phyloP scores from a whole-genome alignment of 495 filamentous ascomycete genomes.

The Neurospora sp. region DNA sequence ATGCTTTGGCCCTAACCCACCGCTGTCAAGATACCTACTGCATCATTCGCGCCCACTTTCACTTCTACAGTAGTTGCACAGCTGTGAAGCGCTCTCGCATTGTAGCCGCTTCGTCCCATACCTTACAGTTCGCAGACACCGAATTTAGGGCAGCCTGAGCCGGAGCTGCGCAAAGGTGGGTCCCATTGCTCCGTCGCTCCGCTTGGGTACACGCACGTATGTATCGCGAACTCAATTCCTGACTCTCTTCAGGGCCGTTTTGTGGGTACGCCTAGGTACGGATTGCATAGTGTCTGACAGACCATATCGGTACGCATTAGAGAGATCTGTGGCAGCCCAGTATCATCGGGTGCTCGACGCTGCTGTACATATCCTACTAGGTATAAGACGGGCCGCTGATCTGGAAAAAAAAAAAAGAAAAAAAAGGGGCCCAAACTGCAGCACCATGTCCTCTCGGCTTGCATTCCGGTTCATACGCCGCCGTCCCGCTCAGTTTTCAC shows the following conservation, averaged over 20 bases:
- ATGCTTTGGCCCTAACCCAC: background rate
- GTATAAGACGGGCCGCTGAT: background rate
- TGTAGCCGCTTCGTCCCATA: background rate
- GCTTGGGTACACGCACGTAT: background rate
- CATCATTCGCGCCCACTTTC: background rate
- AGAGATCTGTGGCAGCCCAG: background rate
- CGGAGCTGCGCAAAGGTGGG: background rate
- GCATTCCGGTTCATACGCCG: slow-evolving; percentile 3
- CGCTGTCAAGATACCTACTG: background rate
- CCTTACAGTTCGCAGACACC: background rate
- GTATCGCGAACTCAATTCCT: background rate
- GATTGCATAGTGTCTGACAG: background rate
- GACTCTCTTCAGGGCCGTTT: background rate
- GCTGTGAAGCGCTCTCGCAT: background rate
- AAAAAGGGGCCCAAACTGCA: background rate
- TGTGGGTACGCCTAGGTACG: background rate
- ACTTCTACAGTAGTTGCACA: background rate
- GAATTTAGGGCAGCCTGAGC: background rate
- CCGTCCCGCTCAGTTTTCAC: slow-evolving; percentile 6
- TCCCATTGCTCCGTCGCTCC: background rate
- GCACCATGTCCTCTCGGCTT: slow-evolving; percentile 10
- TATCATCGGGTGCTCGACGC: background rate
- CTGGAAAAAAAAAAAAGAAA: background rate
- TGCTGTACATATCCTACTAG: background rate
- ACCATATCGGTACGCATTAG: background rate